Conservation (phyloP, 371 early-diverging fungal species). For the Syncephalastrum sp. region DNA sequence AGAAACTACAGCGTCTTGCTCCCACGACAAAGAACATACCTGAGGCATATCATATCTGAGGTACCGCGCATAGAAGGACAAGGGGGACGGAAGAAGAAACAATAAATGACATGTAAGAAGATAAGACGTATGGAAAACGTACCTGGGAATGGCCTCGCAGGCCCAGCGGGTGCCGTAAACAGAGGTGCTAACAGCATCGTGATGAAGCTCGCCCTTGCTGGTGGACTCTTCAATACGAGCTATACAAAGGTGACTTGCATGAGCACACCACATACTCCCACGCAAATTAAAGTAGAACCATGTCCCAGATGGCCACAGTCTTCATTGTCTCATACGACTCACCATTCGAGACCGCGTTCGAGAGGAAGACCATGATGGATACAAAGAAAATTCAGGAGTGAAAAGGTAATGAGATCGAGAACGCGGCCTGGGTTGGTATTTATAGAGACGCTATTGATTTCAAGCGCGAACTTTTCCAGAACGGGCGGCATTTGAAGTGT, state of each 20-base stretch:
- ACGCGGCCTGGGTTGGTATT: too few relatives aligned
- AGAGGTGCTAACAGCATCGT: constrained; percentile 28
- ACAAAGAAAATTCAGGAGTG: neutral
- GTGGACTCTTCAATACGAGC: constrained; percentile 28
- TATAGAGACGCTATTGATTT: too few relatives aligned
- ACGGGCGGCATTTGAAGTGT: too few relatives aligned
- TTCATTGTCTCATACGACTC: neutral
- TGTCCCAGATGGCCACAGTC: neutral
- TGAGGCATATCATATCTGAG: constrained; percentile 40
- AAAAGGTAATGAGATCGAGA: too few relatives aligned
- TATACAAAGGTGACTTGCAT: neutral
- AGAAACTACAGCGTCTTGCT: neutral
- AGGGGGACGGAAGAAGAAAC: neutral
- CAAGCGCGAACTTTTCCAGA: too few relatives aligned
- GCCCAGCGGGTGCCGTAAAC: constrained; percentile 50
- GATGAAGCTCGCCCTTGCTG: constrained; percentile 17
- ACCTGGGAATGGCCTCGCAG: constrained; percentile 42
- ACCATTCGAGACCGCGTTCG: constrained; percentile 31
- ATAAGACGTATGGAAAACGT: constrained; percentile 1
- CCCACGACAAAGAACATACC: constrained; percentile 18
- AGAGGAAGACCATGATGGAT: constrained; percentile 28
- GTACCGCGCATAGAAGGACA: neutral
- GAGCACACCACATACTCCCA: neutral
- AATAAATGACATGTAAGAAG: neutral
- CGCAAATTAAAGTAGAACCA: neutral